Percentiles rank a stretch among this genome's conserved stretches.
These are phyloP conservation scores for Capronia americana DNA, from an alignment of 2,329 filamentous ascomycete genomes.

Conservation along the genomic window DNA sequence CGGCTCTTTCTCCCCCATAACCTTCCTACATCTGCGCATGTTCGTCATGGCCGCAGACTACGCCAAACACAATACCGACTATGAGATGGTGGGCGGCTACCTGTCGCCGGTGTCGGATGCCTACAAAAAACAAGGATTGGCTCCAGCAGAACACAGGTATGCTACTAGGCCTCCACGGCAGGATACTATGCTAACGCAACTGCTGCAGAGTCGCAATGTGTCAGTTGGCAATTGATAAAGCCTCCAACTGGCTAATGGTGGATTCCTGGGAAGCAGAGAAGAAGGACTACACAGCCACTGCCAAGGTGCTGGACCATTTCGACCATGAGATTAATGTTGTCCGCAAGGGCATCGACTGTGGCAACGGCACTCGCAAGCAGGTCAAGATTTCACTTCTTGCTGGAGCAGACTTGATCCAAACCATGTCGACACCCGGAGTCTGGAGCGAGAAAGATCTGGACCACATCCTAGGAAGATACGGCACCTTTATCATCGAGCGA, in stretches of 20 bases:
- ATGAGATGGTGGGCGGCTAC: slow-evolving; percentile 86
- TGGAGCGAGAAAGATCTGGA: slow-evolving; percentile 87
- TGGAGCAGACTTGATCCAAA: slow-evolving; percentile 76
- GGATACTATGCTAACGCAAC: slow-evolving; percentile 13
- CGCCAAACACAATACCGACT: slow-evolving; percentile 74
- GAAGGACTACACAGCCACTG: slow-evolving; percentile 84
- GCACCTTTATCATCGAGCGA: slow-evolving; percentile 85
- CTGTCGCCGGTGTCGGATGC: slow-evolving; percentile 77
- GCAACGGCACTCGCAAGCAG: slow-evolving; percentile 69
- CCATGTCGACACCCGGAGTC: slow-evolving; percentile 72
- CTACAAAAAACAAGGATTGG: slow-evolving; percentile 81
- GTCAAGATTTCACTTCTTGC: slow-evolving; percentile 82
- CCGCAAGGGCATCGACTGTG: slow-evolving; percentile 73
- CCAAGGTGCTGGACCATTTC: slow-evolving; percentile 88
- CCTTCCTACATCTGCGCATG: slow-evolving; percentile 81
- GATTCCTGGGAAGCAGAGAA: slow-evolving; percentile 90
- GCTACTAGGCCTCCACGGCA: slow-evolving; percentile 24
- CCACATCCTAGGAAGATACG: slow-evolving; percentile 83
- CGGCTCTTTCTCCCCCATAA: slow-evolving; percentile 73
- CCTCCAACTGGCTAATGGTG: slow-evolving; percentile 81
- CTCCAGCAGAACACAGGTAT: slow-evolving; percentile 71
- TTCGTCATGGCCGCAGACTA: slow-evolving; percentile 87
- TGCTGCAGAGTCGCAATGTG: slow-evolving; percentile 76
- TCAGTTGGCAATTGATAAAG: slow-evolving; percentile 75
- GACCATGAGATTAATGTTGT: slow-evolving; percentile 86